Conservation (phyloP, 441 rosid genomes). For the Gossypium trilobum region DNA sequence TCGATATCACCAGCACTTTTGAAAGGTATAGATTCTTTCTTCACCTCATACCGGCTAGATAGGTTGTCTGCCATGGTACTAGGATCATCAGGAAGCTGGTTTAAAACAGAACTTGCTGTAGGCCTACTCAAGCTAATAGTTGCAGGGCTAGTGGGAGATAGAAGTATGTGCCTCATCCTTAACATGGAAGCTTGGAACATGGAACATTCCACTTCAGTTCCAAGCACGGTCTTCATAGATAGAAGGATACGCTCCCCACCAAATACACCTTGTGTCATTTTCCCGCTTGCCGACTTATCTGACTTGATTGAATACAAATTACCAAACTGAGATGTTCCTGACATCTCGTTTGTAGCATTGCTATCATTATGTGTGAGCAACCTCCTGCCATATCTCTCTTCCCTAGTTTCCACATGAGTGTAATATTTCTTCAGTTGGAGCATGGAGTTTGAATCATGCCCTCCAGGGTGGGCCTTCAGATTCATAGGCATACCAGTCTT, state of each 20-base stretch:
- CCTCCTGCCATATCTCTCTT: constrained; percentile 40
- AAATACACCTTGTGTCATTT: constrained; percentile 41
- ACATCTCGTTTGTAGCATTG: constrained; percentile 41
- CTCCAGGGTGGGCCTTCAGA: constrained; percentile 42
- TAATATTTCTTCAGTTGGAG: constrained; percentile 48
- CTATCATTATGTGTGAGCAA: constrained; percentile 31
- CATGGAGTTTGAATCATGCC: constrained; percentile 31
- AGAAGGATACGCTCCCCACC: constrained; percentile 46
- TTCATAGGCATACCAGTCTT: constrained; percentile 38
- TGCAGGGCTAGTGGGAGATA: constrained; percentile 39
- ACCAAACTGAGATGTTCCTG: constrained; percentile 41
- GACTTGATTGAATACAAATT: constrained; percentile 48
- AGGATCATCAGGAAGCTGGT: constrained; percentile 68
- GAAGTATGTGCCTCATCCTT: constrained; percentile 66
- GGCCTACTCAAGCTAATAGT: constrained; percentile 56
- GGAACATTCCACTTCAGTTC: constrained; percentile 79
- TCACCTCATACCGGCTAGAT: constrained; percentile 64
- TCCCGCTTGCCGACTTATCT: constrained; percentile 43
- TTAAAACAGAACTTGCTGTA: constrained; percentile 48
- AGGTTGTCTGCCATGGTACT: constrained; percentile 70
- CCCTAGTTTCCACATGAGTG: constrained; percentile 60
- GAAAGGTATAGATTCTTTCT: constrained; percentile 82
- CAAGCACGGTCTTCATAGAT: constrained; percentile 64
- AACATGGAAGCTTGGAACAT: constrained; percentile 93
- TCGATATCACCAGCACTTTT: constrained; percentile 95